Evolutionary conservation across 1,284 basidiomycete species (phyloP).

Genomic region (Abortiporus biennis): DNA sequence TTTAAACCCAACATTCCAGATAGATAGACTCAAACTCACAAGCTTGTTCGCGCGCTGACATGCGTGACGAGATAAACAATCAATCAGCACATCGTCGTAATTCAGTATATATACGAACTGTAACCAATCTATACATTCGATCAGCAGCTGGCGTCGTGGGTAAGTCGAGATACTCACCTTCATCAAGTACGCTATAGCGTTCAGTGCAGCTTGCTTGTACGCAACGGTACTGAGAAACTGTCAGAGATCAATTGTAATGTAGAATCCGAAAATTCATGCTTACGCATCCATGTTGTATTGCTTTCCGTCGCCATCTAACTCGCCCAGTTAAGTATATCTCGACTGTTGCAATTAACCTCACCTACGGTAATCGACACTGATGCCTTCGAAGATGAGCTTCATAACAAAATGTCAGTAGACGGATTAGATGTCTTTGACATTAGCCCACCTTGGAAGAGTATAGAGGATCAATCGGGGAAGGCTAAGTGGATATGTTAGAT

Average conservation of each 20-base stretch:
- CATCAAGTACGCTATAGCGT: constrained; percentile 70
- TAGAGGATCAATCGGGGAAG: constrained; percentile 69
- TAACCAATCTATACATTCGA: constrained; percentile 45
- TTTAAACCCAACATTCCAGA: not conserved
- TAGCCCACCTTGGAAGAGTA: constrained; percentile 57
- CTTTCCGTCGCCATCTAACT: constrained; percentile 62
- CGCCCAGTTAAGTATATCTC: not conserved
- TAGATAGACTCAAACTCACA: constrained; percentile 34
- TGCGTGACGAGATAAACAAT: constrained; percentile 1
- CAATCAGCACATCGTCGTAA: not conserved
- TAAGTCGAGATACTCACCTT: constrained; percentile 39
- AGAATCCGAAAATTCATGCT: constrained; percentile 19
- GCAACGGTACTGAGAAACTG: constrained; percentile 50
- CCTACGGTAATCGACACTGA: constrained; percentile 67
- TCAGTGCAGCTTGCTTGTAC: constrained; percentile 75
- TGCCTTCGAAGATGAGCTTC: constrained; percentile 66
- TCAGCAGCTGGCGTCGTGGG: not conserved
- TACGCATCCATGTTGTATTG: constrained; percentile 78
- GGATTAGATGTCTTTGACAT: not conserved
- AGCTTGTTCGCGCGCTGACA: constrained; percentile 61
- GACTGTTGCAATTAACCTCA: constrained; percentile 7
- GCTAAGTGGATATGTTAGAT: constrained; percentile 22
- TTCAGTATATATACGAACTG: constrained; percentile 53
- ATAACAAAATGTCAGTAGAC: constrained; percentile 3
- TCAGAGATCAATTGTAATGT: not conserved